Conservation (phyloP, 2,329 filamentous ascomycete genomes). For the Trichophyton simii region DNA sequence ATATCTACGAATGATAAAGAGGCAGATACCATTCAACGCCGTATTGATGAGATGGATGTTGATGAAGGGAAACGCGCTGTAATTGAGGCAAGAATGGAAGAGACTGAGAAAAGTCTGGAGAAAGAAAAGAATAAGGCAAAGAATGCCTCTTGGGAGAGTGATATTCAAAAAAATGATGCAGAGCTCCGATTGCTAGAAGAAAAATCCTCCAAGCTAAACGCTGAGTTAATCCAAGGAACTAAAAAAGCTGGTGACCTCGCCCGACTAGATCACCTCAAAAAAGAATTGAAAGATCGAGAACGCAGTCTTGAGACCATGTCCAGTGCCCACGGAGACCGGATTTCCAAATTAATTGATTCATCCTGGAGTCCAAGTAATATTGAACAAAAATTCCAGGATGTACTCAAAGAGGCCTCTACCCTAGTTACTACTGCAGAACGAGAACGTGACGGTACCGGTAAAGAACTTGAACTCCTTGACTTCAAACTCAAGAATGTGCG, state of each 20-base stretch:
- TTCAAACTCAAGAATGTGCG: slow-evolving; percentile 56
- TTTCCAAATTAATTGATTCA: slow-evolving; percentile 51
- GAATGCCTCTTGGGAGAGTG: slow-evolving; percentile 54
- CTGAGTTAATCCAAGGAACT: slow-evolving; percentile 74
- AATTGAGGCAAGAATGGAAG: slow-evolving; percentile 59
- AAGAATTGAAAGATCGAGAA: slow-evolving; percentile 62
- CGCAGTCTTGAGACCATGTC: slow-evolving; percentile 65
- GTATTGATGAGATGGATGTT: slow-evolving; percentile 59
- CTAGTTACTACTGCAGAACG: slow-evolving; percentile 53
- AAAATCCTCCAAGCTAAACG: slow-evolving; percentile 56
- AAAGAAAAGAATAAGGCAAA: slow-evolving; percentile 52
- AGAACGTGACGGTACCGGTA: slow-evolving; percentile 55
- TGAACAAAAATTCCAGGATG: slow-evolving; percentile 56
- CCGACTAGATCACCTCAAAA: slow-evolving; percentile 68
- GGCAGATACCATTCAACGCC: slow-evolving; percentile 51
- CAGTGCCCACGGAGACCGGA: slow-evolving; percentile 58
- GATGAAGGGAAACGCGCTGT: slow-evolving; percentile 76
- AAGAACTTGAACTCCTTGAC: slow-evolving; percentile 65
- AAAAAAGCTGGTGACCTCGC: slow-evolving; percentile 70
- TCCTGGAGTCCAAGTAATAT: slow-evolving; percentile 59
- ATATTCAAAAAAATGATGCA: slow-evolving; percentile 53
- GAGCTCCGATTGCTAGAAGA: slow-evolving; percentile 58
- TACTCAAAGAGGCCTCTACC: slow-evolving; percentile 45
- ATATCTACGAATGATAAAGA: slow-evolving; percentile 63
- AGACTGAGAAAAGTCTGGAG: slow-evolving; percentile 52